Conservation (phyloP, 2,329 filamentous ascomycete species). For the Exophiala bonariae region DNA sequence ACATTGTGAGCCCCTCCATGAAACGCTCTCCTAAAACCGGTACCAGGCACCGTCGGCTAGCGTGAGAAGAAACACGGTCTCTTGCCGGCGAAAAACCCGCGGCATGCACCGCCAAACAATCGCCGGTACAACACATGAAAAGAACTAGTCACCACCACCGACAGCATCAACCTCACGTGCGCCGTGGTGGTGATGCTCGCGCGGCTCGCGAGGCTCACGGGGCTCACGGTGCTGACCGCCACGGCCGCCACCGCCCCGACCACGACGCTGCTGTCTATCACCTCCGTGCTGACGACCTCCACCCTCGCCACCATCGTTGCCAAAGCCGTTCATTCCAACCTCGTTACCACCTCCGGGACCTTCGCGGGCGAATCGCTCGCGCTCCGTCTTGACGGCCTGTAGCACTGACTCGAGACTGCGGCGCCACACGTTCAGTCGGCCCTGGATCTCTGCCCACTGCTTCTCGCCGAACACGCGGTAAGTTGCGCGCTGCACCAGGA, state of each 20-base stretch:
- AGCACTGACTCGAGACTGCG: conserved; percentile 77
- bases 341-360: conserved; percentile 28
- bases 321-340: conserved; percentile 15
- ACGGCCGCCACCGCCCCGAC: conserved; percentile 26
- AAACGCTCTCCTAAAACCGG: too few relatives aligned
- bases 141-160: conserved; percentile 34
- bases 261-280: conserved; percentile 24
- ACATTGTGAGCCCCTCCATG: too few relatives aligned
- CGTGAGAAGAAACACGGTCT: too few relatives aligned
- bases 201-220: conserved; percentile 31
- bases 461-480: conserved; percentile 97
- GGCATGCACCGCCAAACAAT: too few relatives aligned
- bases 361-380: conserved; percentile 76
- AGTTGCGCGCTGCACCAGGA: conserved; percentile 92
- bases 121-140: too few relatives aligned
- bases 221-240: conserved; percentile 30
- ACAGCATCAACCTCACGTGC: conserved; percentile 39
- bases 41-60: too few relatives aligned
- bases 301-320: conserved; percentile 11
- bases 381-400: conserved; percentile 74
- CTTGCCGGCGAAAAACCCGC: too few relatives aligned
- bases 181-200: conserved; percentile 29
- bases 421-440: conserved; percentile 88
- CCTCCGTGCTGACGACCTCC: conserved; percentile 7
- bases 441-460: conserved; percentile 95